Evolutionary conservation across 129 eudicot species (phyloP).

Genomic region (Flaveria trinervia): DNA sequence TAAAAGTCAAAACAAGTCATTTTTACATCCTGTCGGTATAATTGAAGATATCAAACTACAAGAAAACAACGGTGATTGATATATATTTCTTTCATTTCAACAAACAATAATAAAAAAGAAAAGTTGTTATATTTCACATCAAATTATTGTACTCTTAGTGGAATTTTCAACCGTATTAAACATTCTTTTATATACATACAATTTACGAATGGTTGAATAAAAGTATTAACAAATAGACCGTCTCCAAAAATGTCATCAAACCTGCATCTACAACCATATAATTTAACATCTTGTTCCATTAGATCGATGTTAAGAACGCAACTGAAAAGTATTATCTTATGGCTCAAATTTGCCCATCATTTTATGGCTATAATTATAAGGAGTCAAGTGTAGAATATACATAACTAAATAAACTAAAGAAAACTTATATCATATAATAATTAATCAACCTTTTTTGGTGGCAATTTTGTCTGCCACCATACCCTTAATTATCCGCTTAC

Average conservation of each 20-base stretch:
- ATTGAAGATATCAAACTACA: too few relatives aligned
- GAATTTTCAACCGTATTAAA: slow-evolving; percentile 12
- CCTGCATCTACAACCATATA: not conserved
- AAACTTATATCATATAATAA: not conserved
- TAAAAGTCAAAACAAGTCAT: too few relatives aligned
- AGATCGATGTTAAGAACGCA: not conserved
- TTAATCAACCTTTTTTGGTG: slow-evolving; percentile 39
- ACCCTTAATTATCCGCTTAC: slow-evolving; percentile 27
- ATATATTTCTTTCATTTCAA: not conserved
- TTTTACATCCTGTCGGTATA: too few relatives aligned
- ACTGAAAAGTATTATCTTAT: not conserved
- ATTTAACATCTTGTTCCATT: not conserved
- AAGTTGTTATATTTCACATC: slow-evolving; percentile 16
- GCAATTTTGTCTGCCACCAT: slow-evolving; percentile 50
- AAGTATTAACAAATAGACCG: not conserved
- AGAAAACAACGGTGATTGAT: too few relatives aligned
- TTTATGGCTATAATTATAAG: not conserved
- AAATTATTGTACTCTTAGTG: not conserved
- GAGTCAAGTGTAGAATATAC: not conserved
- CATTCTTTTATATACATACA: not conserved
- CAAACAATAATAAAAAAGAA: not conserved
- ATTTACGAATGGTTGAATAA: not conserved
- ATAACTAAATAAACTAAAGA: not conserved
- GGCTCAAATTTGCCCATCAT: not conserved
- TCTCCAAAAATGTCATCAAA: not conserved